A percentile compares a stretch with the other conserved stretches of the same genome.
phyloP scores from a whole-genome alignment of 2,329 filamentous ascomycete species.

The Aspergillus ibericus region DNA sequence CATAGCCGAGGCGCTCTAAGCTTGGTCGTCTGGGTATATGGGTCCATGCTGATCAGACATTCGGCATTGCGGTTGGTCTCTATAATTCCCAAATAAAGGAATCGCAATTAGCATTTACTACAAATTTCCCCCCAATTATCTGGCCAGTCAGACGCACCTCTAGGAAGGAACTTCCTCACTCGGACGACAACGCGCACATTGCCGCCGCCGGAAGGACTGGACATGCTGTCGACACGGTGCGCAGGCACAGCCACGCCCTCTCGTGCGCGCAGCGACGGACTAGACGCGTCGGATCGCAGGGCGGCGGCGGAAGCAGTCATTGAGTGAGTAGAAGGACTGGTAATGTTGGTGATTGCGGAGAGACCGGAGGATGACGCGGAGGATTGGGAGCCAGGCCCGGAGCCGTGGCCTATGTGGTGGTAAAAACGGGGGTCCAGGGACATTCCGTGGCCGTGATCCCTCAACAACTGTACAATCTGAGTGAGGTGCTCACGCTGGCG shows the following conservation, averaged over 20 bases:
- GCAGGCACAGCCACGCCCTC: constrained; percentile 62
- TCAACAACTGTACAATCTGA: constrained; percentile 43
- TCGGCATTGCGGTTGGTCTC: constrained; percentile 77
- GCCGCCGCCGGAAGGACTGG: constrained; percentile 63
- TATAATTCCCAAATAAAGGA: constrained; percentile 40
- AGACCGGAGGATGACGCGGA: constrained; percentile 35
- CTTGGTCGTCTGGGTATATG: constrained; percentile 78
- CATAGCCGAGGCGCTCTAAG: constrained; percentile 68
- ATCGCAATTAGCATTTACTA: background rate
- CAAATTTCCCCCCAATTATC: background rate
- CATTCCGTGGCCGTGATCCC: constrained; percentile 39
- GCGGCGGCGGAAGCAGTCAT: constrained; percentile 38
- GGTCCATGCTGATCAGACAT: constrained; percentile 92
- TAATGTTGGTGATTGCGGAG: constrained; percentile 38
- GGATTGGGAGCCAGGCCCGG: constrained; percentile 35
- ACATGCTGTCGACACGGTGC: constrained; percentile 46
- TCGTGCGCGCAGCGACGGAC: constrained; percentile 72
- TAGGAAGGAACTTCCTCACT: constrained; percentile 73
- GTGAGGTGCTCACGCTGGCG: constrained; percentile 43
- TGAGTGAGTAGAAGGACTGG: constrained; percentile 37
- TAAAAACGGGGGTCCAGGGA: constrained; percentile 44
- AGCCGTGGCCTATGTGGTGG: constrained; percentile 31
- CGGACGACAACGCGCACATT: constrained; percentile 83
- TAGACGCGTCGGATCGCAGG: constrained; percentile 67
- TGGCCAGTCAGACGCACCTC: constrained; percentile 57